A percentile compares a stretch with the other conserved stretches of the same genome.
Evolutionary conservation across 208 protist species (phyloP).

Genomic region (Naegleria fowleri): DNA sequence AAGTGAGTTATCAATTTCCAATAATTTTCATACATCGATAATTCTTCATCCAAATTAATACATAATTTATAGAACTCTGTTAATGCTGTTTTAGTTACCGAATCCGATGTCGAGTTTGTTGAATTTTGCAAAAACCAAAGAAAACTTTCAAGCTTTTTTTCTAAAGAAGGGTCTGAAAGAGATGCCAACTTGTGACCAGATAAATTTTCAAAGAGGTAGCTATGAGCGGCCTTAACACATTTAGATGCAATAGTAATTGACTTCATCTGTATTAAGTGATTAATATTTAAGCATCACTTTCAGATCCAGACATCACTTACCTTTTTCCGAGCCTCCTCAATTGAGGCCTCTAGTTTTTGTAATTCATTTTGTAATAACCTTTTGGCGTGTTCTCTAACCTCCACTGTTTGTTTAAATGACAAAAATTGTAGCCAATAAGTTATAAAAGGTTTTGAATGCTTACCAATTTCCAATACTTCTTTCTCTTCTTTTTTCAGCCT

Average conservation of each 20-base stretch:
- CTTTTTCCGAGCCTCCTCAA: neutral
- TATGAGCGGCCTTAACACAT: conserved; percentile 1
- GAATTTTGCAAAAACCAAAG: conserved; percentile 5
- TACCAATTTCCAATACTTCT: neutral
- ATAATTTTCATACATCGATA: neutral
- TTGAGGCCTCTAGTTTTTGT: neutral
- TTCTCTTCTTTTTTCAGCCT: neutral
- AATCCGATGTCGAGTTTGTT: neutral
- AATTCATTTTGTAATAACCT: neutral
- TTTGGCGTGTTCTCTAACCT: neutral
- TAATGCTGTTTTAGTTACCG: neutral
- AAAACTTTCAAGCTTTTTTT: conserved; percentile 15
- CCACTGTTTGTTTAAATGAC: neutral
- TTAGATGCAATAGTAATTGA: neutral
- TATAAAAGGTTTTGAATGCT: neutral
- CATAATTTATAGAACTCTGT: conserved; percentile 9
- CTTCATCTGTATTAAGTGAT: neutral
- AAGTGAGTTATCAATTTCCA: neutral
- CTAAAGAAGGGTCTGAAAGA: neutral
- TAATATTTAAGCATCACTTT: neutral
- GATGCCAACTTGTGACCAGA: neutral
- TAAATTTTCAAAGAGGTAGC: neutral
- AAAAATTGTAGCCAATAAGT: too few species aligned
- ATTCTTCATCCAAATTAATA: neutral
- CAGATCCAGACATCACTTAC: neutral